phyloP scores from a whole-genome alignment of 106 monocot species.

The Dendrobium huoshanense region DNA sequence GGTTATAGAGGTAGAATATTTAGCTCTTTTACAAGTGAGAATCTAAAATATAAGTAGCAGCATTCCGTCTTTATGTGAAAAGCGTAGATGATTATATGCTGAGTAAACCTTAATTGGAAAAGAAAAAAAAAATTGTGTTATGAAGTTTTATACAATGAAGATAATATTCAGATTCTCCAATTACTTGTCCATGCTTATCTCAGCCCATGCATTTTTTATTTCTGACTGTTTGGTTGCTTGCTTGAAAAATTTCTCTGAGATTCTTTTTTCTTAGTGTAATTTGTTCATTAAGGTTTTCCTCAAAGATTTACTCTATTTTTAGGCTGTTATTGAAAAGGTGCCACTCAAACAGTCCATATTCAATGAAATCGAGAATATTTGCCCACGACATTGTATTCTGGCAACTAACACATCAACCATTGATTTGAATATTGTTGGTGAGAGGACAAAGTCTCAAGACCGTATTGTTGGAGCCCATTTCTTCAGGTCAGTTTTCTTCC shows the following conservation, averaged over 20 bases:
- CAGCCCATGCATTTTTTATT: neutral
- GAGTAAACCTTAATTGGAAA: neutral
- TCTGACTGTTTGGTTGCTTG: neutral
- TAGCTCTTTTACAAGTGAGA: neutral
- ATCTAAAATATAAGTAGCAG: neutral
- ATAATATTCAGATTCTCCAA: neutral
- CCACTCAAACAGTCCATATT: conserved; percentile 87
- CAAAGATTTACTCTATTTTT: conserved; percentile 6
- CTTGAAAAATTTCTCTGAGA: neutral
- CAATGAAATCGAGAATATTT: conserved; percentile 66
- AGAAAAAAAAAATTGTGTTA: neutral
- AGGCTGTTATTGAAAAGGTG: conserved; percentile 88
- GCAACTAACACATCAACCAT: conserved; percentile 93
- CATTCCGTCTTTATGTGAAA: neutral
- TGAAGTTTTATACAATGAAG: neutral
- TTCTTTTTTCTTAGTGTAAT: neutral
- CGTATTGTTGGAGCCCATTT: conserved; percentile 86
- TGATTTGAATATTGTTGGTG: conserved; percentile 75
- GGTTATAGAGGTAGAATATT: conserved; percentile 69
- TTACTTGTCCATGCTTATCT: neutral
- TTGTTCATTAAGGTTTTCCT: neutral
- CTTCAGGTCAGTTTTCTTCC: conserved; percentile 53
- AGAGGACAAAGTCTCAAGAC: conserved; percentile 71
- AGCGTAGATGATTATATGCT: neutral
- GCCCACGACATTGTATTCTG: conserved; percentile 70